phyloP scores from a whole-genome alignment of 2,329 filamentous ascomycete genomes.

The Xenosphaeropsis pyriputrescens region DNA sequence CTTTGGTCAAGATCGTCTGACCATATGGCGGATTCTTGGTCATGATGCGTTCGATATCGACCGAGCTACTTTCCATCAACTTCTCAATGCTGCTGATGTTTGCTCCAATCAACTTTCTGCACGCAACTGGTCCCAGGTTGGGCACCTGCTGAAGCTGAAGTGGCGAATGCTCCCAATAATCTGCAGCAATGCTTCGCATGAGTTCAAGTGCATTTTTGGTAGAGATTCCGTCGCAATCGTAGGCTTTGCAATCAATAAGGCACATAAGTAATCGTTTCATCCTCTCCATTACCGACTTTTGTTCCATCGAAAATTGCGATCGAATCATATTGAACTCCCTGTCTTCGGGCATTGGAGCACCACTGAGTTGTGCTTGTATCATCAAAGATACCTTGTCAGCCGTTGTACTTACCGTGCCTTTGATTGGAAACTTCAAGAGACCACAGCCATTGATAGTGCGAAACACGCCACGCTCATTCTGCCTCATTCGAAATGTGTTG shows the following conservation, averaged over 20 bases:
- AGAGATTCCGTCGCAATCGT: slow-evolving; percentile 46
- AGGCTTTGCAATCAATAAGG: slow-evolving; percentile 56
- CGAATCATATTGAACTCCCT: slow-evolving; percentile 39
- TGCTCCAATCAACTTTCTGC: slow-evolving; percentile 58
- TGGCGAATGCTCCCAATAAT: slow-evolving; percentile 62
- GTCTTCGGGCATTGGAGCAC: slow-evolving; percentile 43
- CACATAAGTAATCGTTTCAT: slow-evolving; percentile 58
- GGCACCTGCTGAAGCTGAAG: slow-evolving; percentile 74
- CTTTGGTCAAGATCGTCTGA: slow-evolving; percentile 44
- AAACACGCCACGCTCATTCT: slow-evolving; percentile 53
- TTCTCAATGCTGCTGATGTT: slow-evolving; percentile 57
- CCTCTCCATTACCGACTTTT: slow-evolving; percentile 48
- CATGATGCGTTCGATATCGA: slow-evolving; percentile 62
- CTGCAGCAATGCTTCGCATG: slow-evolving; percentile 59
- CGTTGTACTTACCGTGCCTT: slow-evolving; percentile 46
- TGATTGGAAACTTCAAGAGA: slow-evolving; percentile 57
- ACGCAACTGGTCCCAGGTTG: slow-evolving; percentile 59
- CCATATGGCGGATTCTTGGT: slow-evolving; percentile 78
- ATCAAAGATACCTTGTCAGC: slow-evolving; percentile 67
- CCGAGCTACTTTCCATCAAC: slow-evolving; percentile 51
- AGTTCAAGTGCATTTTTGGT: slow-evolving; percentile 61
- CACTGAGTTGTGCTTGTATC: slow-evolving; percentile 61
- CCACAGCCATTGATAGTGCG: slow-evolving; percentile 57
- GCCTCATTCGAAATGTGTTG: slow-evolving; percentile 54
- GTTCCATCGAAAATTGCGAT: slow-evolving; percentile 45